Evolutionary conservation across 352 stramenopile species (phyloP).

Genomic region (Phytopythium chamaehyphon): DNA sequence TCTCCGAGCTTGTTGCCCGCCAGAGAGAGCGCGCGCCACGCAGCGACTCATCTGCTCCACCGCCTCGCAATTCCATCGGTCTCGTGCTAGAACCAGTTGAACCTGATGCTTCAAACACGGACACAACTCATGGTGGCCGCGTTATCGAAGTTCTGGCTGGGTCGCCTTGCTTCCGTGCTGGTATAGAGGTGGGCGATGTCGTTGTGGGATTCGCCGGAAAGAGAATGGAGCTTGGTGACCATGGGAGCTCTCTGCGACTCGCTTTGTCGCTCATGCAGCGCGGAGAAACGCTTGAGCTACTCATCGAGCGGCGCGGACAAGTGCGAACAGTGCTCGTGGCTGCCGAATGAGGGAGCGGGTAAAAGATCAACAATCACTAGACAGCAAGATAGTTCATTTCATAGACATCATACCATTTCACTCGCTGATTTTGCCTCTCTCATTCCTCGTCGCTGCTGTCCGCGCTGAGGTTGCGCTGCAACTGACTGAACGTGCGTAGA

Average conservation of each 20-base stretch:
- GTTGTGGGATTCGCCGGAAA: constrained; percentile 47
- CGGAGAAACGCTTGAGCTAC: constrained; percentile 41
- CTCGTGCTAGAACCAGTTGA: constrained; percentile 42
- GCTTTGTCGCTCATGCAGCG: constrained; percentile 54
- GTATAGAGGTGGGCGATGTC: constrained; percentile 43
- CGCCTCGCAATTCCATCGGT: constrained; percentile 42
- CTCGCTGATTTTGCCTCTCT: not conserved
- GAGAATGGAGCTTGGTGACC: constrained; percentile 40
- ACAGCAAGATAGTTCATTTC: constrained; percentile 5
- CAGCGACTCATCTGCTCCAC: constrained; percentile 27
- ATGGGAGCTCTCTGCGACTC: constrained; percentile 44
- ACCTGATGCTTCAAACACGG: not conserved
- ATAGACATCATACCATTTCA: constrained; percentile 1
- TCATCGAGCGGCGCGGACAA: constrained; percentile 29
- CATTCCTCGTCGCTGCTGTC: constrained; percentile 30
- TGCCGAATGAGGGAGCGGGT: constrained; percentile 23
- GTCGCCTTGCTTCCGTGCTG: constrained; percentile 42
- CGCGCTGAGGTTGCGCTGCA: constrained; percentile 57
- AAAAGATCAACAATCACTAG: too few relatives aligned
- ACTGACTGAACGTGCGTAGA: constrained; percentile 52
- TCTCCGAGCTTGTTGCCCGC: constrained; percentile 32
- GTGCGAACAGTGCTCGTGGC: constrained; percentile 37
- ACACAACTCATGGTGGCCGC: constrained; percentile 16
- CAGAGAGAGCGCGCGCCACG: constrained; percentile 33
- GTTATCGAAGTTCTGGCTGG: constrained; percentile 51